A percentile compares a stretch with the other conserved stretches of the same genome.
Conservation (phyloP, 306 rosid species). For the Quillaja saponaria region DNA sequence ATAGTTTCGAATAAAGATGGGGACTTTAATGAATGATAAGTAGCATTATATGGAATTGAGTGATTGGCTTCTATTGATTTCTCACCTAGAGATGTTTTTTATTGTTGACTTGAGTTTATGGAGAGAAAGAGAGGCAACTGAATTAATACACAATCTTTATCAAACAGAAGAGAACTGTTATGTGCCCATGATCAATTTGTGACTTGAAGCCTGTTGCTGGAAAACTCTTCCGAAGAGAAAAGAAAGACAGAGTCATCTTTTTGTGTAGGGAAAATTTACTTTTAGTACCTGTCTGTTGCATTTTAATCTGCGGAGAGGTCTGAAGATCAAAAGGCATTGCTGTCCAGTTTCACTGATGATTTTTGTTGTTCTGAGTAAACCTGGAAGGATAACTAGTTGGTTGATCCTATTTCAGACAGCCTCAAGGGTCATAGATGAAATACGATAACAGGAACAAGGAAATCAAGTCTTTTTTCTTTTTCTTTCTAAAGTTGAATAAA, state of each 20-base stretch:
- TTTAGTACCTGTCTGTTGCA: no score
- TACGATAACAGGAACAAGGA: no score
- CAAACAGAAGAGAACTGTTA: conserved; percentile 2
- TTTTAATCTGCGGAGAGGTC: no score
- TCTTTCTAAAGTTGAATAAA: no score
- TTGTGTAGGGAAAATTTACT: not conserved
- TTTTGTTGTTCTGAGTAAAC: no score
- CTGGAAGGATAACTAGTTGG: no score
- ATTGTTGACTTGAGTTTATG: not conserved
- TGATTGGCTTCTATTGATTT: conserved; percentile 6
- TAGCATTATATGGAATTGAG: conserved; percentile 5
- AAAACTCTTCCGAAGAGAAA: not conserved
- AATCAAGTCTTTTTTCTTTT: no score
- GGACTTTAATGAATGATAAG: conserved; percentile 4
- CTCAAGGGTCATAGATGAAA: no score
- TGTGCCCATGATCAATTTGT: not conserved
- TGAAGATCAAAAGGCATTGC: no score
- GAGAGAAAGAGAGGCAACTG: not conserved
- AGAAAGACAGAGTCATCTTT: not conserved
- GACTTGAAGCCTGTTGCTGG: not conserved
- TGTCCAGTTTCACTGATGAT: no score
- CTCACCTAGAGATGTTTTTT: not conserved
- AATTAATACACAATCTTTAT: not conserved
- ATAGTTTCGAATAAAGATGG: not conserved
- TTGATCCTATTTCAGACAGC: no score